A percentile compares a stretch with the other conserved stretches of the same genome.
phyloP scores from a whole-genome alignment of 176 grass and related monocot genomes.

The Eragrostis curvula region DNA sequence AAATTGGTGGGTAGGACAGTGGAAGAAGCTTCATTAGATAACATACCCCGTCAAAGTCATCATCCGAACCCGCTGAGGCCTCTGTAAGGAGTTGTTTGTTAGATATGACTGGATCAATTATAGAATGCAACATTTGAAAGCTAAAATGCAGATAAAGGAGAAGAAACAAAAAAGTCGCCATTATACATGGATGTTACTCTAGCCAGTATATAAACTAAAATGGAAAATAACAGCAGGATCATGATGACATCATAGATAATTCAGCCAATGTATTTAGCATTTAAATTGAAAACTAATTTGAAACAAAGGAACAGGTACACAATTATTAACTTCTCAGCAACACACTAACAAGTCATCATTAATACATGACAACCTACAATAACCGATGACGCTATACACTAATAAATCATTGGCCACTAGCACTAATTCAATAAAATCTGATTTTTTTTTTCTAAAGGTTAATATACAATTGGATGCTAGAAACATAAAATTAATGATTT shows the following conservation, averaged over 20 bases:
- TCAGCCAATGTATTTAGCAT: conserved; percentile 7
- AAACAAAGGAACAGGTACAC: not conserved
- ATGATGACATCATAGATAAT: not conserved
- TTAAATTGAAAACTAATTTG: not conserved
- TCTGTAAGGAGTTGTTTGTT: conserved; percentile 43
- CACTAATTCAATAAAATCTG: conserved; percentile 2
- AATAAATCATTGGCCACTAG: not conserved
- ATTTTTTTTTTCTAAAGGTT: not conserved
- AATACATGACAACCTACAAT: not conserved
- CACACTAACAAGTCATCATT: not conserved
- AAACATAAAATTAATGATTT: not conserved
- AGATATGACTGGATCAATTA: not conserved
- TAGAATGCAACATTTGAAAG: conserved; percentile 7
- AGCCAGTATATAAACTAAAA: conserved; percentile 3
- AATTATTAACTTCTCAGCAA: not conserved
- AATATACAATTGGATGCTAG: not conserved
- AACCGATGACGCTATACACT: conserved; percentile 1
- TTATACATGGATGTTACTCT: not conserved
- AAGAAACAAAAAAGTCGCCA: conserved; percentile 30
- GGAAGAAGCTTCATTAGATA: not conserved
- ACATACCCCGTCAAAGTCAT: conserved; percentile 66
- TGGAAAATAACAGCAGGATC: not conserved
- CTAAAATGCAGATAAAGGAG: not conserved
- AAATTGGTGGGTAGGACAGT: not conserved
- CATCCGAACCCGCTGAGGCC: conserved; percentile 54